Conservation (phyloP, 2,329 filamentous ascomycete species). For the Harringtonia lauricola region DNA sequence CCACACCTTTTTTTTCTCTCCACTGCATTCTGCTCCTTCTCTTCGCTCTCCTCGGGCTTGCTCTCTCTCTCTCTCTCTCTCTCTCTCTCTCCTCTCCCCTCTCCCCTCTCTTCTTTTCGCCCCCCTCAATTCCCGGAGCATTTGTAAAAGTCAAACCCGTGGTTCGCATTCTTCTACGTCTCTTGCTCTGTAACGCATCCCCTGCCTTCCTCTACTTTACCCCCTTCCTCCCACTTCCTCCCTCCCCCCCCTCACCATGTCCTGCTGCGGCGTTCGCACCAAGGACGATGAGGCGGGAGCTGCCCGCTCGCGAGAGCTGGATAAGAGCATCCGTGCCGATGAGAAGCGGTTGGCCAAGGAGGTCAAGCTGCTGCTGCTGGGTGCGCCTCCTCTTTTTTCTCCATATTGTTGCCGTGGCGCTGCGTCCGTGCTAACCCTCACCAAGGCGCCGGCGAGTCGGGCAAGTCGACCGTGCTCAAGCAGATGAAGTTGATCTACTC, state of each 20-base stretch:
- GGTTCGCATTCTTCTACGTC: too few species aligned
- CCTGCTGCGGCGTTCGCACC: constrained; percentile 49
- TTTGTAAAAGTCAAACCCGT: too few species aligned
- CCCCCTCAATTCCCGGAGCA: too few species aligned
- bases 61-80: neutral
- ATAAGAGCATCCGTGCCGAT: constrained; percentile 74
- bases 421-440: neutral
- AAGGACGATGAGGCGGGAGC: constrained; percentile 36
- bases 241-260: constrained; percentile 38
- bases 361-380: constrained; percentile 86
- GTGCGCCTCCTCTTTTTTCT: constrained; percentile 37
- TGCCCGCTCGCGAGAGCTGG: constrained; percentile 63
- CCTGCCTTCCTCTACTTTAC: too few species aligned
- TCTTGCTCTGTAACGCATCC: too few species aligned
- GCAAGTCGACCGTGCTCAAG: constrained; percentile 94
- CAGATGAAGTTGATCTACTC: constrained; percentile 98
- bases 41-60: neutral
- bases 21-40: neutral
- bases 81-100: neutral
- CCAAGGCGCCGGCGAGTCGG: constrained; percentile 82
- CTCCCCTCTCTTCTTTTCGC: neutral
- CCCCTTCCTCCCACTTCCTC: too few species aligned
- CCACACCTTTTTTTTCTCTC: neutral
- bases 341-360: constrained; percentile 79
- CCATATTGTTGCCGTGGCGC: too few species aligned